Conservation (phyloP, 1,139 yeast species). For the Kodamaea fungicola region DNA sequence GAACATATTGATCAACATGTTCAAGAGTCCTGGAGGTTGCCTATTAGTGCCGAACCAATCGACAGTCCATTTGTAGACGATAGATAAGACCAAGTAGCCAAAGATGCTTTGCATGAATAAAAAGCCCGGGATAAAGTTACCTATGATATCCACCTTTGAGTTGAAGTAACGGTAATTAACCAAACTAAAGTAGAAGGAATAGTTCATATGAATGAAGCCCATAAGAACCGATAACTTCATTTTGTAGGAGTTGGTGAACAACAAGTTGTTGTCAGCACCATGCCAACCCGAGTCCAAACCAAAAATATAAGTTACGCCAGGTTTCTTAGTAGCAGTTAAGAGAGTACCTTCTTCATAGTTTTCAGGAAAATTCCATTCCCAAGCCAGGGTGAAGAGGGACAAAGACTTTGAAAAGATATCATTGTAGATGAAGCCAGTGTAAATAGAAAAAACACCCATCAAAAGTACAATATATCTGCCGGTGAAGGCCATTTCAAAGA, state of each 20-base stretch:
- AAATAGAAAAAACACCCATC: slow-evolving; percentile 92
- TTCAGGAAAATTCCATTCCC: slow-evolving; percentile 78
- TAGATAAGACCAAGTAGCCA: slow-evolving; percentile 82
- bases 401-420: slow-evolving; percentile 89
- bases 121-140: slow-evolving; percentile 91
- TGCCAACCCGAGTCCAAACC: slow-evolving; percentile 98
- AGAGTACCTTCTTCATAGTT: slow-evolving; percentile 50
- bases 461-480: slow-evolving; percentile 87
- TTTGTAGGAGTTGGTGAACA: slow-evolving; percentile 91
- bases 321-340: slow-evolving; percentile 55
- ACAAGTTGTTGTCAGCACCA: slow-evolving; percentile 86
- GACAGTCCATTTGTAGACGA: slow-evolving; percentile 89
- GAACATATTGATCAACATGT: slow-evolving; percentile 96
- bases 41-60: slow-evolving; percentile 79
- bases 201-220: slow-evolving; percentile 95
- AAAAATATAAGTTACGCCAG: slow-evolving; percentile 64
- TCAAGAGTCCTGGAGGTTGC: slow-evolving; percentile 89
- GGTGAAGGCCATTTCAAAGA: slow-evolving; percentile 90
- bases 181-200: slow-evolving; percentile 79
- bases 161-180: slow-evolving; percentile 75
- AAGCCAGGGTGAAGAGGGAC: slow-evolving; percentile 81
- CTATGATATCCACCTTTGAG: slow-evolving; percentile 79
- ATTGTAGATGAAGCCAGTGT: slow-evolving; percentile 89
- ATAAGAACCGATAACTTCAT: slow-evolving; percentile 92
- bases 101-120: slow-evolving; percentile 94